Base-by-base conservation (phyloP, 2,329 filamentous ascomycete species). In the Cladophialophora chaetospira region DNA sequence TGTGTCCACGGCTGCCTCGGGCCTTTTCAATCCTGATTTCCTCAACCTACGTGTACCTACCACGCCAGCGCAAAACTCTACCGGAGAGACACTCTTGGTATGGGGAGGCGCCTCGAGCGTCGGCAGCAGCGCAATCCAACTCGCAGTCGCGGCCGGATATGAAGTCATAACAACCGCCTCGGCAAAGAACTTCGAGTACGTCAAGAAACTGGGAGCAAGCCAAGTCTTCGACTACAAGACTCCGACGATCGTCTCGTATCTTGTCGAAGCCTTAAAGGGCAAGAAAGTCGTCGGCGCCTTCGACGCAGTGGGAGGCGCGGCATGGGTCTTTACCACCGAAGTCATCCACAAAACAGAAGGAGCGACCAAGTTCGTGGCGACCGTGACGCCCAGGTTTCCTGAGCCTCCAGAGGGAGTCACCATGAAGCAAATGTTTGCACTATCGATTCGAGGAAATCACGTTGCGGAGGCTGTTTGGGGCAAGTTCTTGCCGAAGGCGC, bases 211-310 rank as follows among this genome's bases (percentile, higher is more conserved):
- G 2, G 70, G 70, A 21, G 66, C 70, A 2, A 57, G 47, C 10
- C 63, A 72, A 2, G 73, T 74, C 0, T 78, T 79, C 43, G 78
- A 81, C 62, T 78, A 81, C 64, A 38, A 71, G 69, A 68, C 62
- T 17, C 56, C 65, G 0, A 66, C 61, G 1, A 63, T 71, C 0
- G 66, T 69, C 0, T 51, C 68, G 1, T 70, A 76, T 31, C 49
- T 71, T 23, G 45, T 70, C 3, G 3, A 42, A 15, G 65, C 55
- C 2, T 58, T 71, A 3, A 48, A 66, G 15, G 63, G 47, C 6
- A 50, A 50, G 4, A 51, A 35, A 2, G 35, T 63, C 3, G 63
- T 48, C 9, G 67, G 65, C 6, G 63, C 65, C 10, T 58, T 58
- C 25, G 40, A 57, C 38, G 49, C 46, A 38, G 10, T 50, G 62